Evolutionary conservation across 2,329 filamentous ascomycete species (phyloP).

Genomic region (Cercospora nicotianae): DNA sequence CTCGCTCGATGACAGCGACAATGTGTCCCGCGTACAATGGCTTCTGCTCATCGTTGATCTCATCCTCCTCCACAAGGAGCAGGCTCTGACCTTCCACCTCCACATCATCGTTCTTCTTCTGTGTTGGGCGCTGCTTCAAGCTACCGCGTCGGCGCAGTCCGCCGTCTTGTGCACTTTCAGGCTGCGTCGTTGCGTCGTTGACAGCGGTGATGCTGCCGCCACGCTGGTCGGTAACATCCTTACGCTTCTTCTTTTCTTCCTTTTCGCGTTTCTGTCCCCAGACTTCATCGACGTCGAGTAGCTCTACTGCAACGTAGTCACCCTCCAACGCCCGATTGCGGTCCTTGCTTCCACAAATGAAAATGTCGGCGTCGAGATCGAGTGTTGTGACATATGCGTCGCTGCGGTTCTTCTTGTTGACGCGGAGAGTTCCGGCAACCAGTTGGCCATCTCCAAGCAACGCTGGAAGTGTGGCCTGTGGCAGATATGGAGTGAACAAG

Average conservation of each 20-base stretch:
- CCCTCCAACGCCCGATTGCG: slow-evolving; percentile 95
- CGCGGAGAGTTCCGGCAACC: slow-evolving; percentile 91
- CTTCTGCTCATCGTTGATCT: slow-evolving; percentile 98
- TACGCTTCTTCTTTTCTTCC: slow-evolving; percentile 99
- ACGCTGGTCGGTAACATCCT: slow-evolving; percentile 93
- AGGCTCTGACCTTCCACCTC: slow-evolving; percentile 98
- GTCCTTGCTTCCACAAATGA: slow-evolving; percentile 99
- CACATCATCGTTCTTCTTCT: slow-evolving; percentile 99
- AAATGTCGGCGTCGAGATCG: slow-evolving; percentile 96
- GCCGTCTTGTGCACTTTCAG: slow-evolving; percentile 67
- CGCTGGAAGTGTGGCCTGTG: slow-evolving; percentile 88
- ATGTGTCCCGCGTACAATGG: slow-evolving; percentile 95
- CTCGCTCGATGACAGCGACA: slow-evolving; percentile 94
- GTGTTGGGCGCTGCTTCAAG: slow-evolving; percentile 91
- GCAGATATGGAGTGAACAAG: slow-evolving; percentile 94
- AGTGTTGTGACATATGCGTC: slow-evolving; percentile 96
- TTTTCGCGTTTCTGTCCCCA: slow-evolving; percentile 99
- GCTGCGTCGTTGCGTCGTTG: slow-evolving; percentile 59
- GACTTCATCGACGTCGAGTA: slow-evolving; percentile 96
- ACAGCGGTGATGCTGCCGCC: slow-evolving; percentile 70
- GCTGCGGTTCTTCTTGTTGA: slow-evolving; percentile 99
- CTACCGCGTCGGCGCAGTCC: slow-evolving; percentile 90
- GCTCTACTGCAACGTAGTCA: slow-evolving; percentile 90
- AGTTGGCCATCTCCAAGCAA: slow-evolving; percentile 89
- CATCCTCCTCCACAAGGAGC: slow-evolving; percentile 94